These are phyloP conservation scores for Arthrobotrys iridis DNA, from an alignment of 2,329 filamentous ascomycete genomes.

Conservation along the genomic window DNA sequence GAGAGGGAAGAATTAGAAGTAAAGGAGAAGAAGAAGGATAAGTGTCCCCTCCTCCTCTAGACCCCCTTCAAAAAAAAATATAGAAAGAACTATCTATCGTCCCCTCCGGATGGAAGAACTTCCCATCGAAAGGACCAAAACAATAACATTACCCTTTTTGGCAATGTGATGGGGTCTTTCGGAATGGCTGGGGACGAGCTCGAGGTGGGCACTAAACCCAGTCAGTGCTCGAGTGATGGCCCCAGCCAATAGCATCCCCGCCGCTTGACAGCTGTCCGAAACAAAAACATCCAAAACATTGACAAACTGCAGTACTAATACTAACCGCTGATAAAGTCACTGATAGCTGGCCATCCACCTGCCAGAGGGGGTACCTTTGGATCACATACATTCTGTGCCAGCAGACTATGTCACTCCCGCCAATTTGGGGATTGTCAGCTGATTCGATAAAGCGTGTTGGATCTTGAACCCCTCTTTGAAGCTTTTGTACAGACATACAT, in stretches of 20 bases:
- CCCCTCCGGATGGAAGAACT: neutral
- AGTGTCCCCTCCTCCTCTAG: slow-evolving; percentile 11
- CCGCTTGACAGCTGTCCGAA: slow-evolving; percentile 27
- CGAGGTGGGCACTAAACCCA: slow-evolving; percentile 1
- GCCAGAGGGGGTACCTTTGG: slow-evolving; percentile 7
- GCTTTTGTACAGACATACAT: too few species aligned
- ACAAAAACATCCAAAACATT: slow-evolving; percentile 47
- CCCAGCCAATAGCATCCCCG: slow-evolving; percentile 27
- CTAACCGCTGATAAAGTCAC: slow-evolving; percentile 21
- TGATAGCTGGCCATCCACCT: neutral
- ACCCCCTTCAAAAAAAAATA: slow-evolving; percentile 15
- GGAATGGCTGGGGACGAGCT: slow-evolving; percentile 35
- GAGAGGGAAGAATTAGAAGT: slow-evolving; percentile 4
- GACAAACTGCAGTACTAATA: neutral
- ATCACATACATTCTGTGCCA: slow-evolving; percentile 3
- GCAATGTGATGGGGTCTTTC: slow-evolving; percentile 53
- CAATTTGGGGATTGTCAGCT: slow-evolving; percentile 22
- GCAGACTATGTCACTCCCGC: slow-evolving; percentile 26
- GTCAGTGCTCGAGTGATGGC: neutral
- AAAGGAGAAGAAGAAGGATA: slow-evolving; percentile 25
- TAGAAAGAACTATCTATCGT: slow-evolving; percentile 2
- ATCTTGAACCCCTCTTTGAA: neutral
- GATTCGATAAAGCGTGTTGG: slow-evolving; percentile 25
- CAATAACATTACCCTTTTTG: slow-evolving; percentile 54
- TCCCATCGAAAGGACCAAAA: slow-evolving; percentile 39